These are phyloP conservation scores for Haplosporangium gracile DNA, from an alignment of 192 early-diverging fungal genomes.

Conservation along the genomic window DNA sequence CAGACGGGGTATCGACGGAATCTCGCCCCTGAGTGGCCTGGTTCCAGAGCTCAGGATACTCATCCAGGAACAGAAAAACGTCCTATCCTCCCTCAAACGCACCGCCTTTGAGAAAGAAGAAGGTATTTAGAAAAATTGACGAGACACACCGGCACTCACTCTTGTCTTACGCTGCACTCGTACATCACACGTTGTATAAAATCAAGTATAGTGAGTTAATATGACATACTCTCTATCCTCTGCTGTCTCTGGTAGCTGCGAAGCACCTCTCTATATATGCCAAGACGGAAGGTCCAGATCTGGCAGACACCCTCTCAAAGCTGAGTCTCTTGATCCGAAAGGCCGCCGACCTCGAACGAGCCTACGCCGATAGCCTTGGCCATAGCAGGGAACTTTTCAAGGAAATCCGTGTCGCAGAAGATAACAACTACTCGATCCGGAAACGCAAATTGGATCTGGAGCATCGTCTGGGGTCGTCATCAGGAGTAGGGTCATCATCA, in stretches of 20 bases:
- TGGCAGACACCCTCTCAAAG: conserved; percentile 42
- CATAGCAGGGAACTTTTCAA: conserved; percentile 47
- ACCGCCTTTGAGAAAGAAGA: conserved; percentile 53
- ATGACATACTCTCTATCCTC: not conserved
- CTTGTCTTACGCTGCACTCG: too few species aligned
- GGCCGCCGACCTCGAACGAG: conserved; percentile 46
- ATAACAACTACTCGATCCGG: conserved; percentile 43
- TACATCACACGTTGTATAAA: not conserved
- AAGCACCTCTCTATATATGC: conserved; percentile 47
- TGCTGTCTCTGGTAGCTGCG: conserved; percentile 25
- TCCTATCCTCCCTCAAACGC: conserved; percentile 45
- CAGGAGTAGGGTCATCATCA: not conserved
- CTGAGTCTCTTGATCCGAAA: conserved; percentile 41
- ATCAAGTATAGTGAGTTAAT: not conserved
- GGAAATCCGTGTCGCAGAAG: conserved; percentile 46
- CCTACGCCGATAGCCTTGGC: conserved; percentile 28
- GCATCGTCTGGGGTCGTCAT: conserved; percentile 12
- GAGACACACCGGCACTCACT: not conserved
- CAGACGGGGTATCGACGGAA: conserved; percentile 49
- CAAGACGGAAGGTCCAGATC: conserved; percentile 53
- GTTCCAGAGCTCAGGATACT: conserved; percentile 51
- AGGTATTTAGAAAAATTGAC: conserved; percentile 10
- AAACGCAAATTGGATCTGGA: conserved; percentile 51
- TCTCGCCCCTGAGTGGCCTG: conserved; percentile 52
- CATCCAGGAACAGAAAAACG: conserved; percentile 55